These are phyloP conservation scores for Lentinula sp. DNA, from an alignment of 768 basidiomycete genomes.

Conservation along the genomic window DNA sequence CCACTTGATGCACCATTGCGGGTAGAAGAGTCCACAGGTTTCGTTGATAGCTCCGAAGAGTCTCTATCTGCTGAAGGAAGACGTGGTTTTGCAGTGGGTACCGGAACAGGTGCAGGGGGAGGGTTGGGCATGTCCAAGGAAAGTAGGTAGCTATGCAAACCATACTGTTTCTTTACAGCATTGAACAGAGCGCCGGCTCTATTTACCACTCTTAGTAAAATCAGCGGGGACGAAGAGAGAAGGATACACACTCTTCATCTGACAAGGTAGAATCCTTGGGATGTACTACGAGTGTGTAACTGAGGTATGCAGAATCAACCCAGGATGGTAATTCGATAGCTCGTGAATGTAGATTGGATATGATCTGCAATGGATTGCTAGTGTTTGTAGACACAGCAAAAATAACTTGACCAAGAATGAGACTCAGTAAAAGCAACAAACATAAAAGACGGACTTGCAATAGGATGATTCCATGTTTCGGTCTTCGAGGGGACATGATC, in stretches of 20 bases:
- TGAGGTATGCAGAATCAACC: slow-evolving; percentile 69
- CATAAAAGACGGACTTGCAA: slow-evolving; percentile 54
- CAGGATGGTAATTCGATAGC: slow-evolving; percentile 66
- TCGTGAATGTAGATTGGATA: slow-evolving; percentile 69
- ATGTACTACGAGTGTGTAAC: slow-evolving; percentile 76
- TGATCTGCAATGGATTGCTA: slow-evolving; percentile 74
- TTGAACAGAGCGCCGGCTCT: slow-evolving; percentile 79
- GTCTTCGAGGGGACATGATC: slow-evolving; percentile 64
- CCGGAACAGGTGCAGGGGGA: slow-evolving; percentile 60
- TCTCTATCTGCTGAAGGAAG: slow-evolving; percentile 43
- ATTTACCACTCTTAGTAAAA: slow-evolving; percentile 3
- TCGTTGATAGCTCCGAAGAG: slow-evolving; percentile 10
- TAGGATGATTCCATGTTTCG: slow-evolving; percentile 87
- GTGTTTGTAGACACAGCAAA: slow-evolving; percentile 78
- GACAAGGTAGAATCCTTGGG: slow-evolving; percentile 63
- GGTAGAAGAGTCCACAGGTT: slow-evolving; percentile 18
- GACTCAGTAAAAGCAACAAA: slow-evolving; percentile 2
- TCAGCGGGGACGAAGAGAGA: slow-evolving; percentile 4
- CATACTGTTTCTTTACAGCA: slow-evolving; percentile 84
- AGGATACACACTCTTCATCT: slow-evolving; percentile 68
- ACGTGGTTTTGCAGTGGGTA: slow-evolving; percentile 61
- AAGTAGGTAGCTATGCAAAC: slow-evolving; percentile 71
- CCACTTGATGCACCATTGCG: slow-evolving; percentile 12
- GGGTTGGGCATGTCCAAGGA: slow-evolving; percentile 54
- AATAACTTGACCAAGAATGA: slow-evolving; percentile 50